Evolutionary conservation across 345 rosid species (phyloP).

Genomic region (Raphanus raphanistrum): DNA sequence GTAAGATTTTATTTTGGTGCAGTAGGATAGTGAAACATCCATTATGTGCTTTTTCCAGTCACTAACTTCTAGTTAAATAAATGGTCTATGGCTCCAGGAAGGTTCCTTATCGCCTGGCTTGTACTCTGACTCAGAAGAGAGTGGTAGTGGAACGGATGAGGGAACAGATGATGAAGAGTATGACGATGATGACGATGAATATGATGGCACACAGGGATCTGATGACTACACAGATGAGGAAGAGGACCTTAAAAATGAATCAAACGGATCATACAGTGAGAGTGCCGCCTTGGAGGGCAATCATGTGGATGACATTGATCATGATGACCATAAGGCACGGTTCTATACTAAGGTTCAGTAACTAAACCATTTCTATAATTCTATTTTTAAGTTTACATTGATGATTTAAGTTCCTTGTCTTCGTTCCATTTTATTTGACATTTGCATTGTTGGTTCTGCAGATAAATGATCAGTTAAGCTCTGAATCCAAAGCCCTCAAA

Average conservation of each 20-base stretch:
- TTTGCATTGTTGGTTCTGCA: conserved; percentile 37
- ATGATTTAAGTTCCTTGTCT: conserved; percentile 7
- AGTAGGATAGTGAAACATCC: conserved; percentile 7
- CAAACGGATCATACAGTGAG: conserved; percentile 49
- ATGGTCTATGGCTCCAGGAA: conserved; percentile 59
- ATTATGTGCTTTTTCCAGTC: conserved; percentile 17
- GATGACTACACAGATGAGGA: conserved; percentile 48
- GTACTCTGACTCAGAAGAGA: conserved; percentile 81
- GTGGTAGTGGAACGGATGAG: conserved; percentile 81
- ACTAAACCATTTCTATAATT: not conserved
- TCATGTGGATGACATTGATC: conserved; percentile 43
- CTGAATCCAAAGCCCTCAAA: conserved; percentile 43
- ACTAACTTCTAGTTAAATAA: conserved; percentile 34
- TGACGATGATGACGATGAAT: conserved; percentile 67
- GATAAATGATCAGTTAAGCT: conserved; percentile 45
- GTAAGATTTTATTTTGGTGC: conserved; percentile 48
- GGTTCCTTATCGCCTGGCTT: conserved; percentile 68
- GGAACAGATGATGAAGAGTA: conserved; percentile 79
- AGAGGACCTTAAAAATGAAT: conserved; percentile 54
- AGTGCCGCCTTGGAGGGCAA: conserved; percentile 47
- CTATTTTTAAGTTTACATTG: conserved; percentile 4
- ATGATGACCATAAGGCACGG: conserved; percentile 51
- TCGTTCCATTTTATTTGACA: conserved; percentile 12
- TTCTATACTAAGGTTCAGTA: conserved; percentile 25
- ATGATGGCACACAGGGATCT: conserved; percentile 51